phyloP scores from a whole-genome alignment of 495 filamentous ascomycete species.

The Aspergillus ellipticus region DNA sequence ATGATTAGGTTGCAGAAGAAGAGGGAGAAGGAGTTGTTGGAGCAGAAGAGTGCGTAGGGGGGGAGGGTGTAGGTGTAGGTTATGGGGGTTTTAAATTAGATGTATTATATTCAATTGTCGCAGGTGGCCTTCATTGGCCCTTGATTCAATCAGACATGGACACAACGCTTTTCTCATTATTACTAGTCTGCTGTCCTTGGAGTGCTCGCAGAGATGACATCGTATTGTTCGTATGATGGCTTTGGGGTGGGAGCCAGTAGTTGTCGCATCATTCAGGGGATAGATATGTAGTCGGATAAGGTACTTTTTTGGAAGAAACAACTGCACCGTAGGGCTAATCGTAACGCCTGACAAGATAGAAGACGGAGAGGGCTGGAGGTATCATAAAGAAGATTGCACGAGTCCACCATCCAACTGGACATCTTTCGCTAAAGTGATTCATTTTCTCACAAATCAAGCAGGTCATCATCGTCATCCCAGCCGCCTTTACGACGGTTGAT shows the following conservation, averaged over 20 bases:
- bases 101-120: constrained; percentile 10
- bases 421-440: neutral
- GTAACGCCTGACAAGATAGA: neutral
- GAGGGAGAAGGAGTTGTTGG: constrained; percentile 53
- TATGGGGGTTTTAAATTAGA: constrained; percentile 1
- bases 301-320: too few species aligned
- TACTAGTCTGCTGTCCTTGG: too few species aligned
- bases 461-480: constrained; percentile 84
- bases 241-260: too few species aligned
- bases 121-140: too few species aligned
- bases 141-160: too few species aligned
- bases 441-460: constrained; percentile 54
- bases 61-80: neutral
- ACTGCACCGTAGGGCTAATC: too few species aligned
- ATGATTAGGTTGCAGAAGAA: constrained; percentile 64
- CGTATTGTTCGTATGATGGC: too few species aligned
- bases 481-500: constrained; percentile 78
- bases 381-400: constrained; percentile 6
- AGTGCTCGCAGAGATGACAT: too few species aligned
- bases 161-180: too few species aligned
- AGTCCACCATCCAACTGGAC: neutral
- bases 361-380: constrained; percentile 3
- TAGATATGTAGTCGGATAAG: too few species aligned
- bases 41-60: constrained; percentile 22
- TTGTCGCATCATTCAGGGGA: too few species aligned